Evolutionary conservation across 805 yeast species (phyloP), one percentile per base, ranked within the genome.

Genomic region (Teunomyces pallodes): DNA sequence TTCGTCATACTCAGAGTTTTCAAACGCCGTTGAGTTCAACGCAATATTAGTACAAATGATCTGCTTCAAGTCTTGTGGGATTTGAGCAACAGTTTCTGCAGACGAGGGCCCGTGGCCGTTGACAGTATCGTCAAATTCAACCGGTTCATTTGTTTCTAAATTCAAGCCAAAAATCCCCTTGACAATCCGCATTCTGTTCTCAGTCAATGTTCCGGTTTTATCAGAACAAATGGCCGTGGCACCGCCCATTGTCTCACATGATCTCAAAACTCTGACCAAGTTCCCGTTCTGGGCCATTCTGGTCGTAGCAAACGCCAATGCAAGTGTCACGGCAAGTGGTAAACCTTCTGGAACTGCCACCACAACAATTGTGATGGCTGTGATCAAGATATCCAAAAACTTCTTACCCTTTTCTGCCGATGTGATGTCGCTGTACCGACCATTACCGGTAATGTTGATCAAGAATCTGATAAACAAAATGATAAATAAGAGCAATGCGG

Each of bases 341-440:
- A 94, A 78, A 52, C 99, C 99, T 70, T 94, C 99, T 3, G 99
- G 99, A n/a, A 94, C 96, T 0, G 99, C 99, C 44, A 94, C 99
- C 12, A 92, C 99, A 27, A 94, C 83, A 57, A 94, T 80, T 0
- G 99, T 90, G 51, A 94, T 87, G 0, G 98, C 86, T 20, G 94
- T 89, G 60, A 94, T 94, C 51, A 94, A 75, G 48, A 92, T 87
- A 59, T 89, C 85, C 72, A 94, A 74, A 57, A 91, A 91, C 55
- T 79, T 79, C 47, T 88, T 82, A 55, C 96, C 97, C 70, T 90
- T 91, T 60, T 84, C 80, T 6, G 96, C 80, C 5, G 88, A 69
- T 0, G 80, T 64, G 5, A 77, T 48, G 42, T 66, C 63, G 50
- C 77, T 62, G 49, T 74, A 77, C 24, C 57, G 61, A 7, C 82